Evolutionary conservation across 2,329 filamentous ascomycete species (phyloP), one percentile per base, ranked within the genome.

Genomic region (Hypoxylon sp.): DNA sequence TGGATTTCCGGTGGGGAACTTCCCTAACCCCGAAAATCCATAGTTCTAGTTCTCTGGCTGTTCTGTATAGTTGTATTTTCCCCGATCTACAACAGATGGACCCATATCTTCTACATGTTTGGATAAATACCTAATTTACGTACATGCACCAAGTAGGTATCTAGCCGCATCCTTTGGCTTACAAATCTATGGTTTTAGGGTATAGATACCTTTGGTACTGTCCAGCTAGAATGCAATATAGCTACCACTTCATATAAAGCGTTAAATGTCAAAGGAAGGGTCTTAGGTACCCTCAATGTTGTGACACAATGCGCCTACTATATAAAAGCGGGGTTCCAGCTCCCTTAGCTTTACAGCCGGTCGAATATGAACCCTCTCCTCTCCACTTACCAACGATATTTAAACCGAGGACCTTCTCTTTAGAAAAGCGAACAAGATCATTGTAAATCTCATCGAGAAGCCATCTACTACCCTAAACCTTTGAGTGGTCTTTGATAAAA

Each of bases 331-430:
- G 39, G 39, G 39, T 44, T 22, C 4, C 5, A 47, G 42, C 54
- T 33, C n/a, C 33, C 5, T 26, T 26, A 37, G 19, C 31, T 44
- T 29, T 19, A 44, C 24, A 33, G 10, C 47, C 57, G 57, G 57
- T 48, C 26, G 47, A 60, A 48, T 48, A 13, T 10, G n/a, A 54
- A 8, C 33, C 17, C 22, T 35, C 29, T 33, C 14, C 44, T 62
- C 42, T 54, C 42, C 59, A 33, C 51, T 62, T 29, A n/a, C 39
- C 17, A 37, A 42, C 42, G 17, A 55, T 55, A 62, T 54, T 62
- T 62, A 55, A 62, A 5, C 39, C 22, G 8, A 42, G 10, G 13
- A 60, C 17, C 11, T 14, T 44, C 57, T 22, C 26, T 33, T 26
- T 33, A 9, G 22, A 59, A 59, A 24, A 59, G 26, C 14, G 10